Conservation (phyloP, 176 grass and related monocot species). For the Ampelocalamus luodianensis region DNA sequence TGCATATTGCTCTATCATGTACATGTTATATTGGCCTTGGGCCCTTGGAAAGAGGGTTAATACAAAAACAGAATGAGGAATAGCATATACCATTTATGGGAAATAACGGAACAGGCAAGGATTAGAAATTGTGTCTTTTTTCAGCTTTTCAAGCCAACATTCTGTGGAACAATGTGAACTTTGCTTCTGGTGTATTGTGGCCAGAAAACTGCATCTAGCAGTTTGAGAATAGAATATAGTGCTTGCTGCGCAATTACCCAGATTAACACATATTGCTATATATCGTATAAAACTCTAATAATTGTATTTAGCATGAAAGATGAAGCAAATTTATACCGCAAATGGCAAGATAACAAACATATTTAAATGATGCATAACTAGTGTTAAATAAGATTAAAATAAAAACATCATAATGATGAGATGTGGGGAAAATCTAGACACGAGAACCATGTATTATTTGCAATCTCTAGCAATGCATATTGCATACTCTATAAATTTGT, state of each 20-base stretch:
- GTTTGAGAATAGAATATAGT: neutral
- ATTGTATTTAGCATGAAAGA: neutral
- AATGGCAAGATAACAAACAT: neutral
- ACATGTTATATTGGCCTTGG: no score
- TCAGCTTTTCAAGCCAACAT: neutral
- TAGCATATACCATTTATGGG: neutral
- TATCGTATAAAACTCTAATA: neutral
- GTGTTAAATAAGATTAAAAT: neutral
- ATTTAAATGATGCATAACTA: neutral
- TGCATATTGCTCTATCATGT: no score
- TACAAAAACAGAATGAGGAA: neutral
- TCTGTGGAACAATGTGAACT: neutral
- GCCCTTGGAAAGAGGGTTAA: neutral
- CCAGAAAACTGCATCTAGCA: neutral
- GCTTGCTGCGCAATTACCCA: no score
- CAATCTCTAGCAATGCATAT: neutral
- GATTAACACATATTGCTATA: neutral
- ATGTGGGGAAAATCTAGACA: neutral
- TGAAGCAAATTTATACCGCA: neutral
- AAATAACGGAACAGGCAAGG: neutral
- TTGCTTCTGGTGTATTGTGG: neutral
- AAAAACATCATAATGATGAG: neutral
- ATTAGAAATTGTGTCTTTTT: neutral
- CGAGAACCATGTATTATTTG: neutral
- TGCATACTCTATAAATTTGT: neutral